These are phyloP conservation scores for Fusarium oxysporum DNA, from an alignment of 2,329 filamentous ascomycete species.

Conservation along the genomic window DNA sequence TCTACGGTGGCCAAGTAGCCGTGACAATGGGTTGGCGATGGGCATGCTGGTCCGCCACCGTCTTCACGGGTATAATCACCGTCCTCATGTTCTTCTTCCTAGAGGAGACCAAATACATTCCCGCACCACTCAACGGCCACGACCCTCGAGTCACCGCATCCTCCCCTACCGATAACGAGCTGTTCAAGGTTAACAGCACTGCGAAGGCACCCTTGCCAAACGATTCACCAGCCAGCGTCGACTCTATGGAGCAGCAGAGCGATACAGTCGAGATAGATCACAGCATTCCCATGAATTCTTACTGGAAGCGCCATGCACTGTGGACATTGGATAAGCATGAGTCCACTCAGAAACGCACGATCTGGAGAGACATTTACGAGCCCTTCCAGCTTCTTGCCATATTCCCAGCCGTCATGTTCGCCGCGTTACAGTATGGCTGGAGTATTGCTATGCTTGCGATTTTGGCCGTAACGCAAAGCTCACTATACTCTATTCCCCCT, in stretches of 20 bases:
- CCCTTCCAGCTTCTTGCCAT: slow-evolving; percentile 9
- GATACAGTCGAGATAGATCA: background rate
- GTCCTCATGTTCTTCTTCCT: slow-evolving; percentile 52
- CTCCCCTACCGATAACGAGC: background rate
- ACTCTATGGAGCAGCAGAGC: background rate
- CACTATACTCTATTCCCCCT: slow-evolving; percentile 6
- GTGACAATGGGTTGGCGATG: slow-evolving; percentile 45
- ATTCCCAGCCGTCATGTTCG: slow-evolving; percentile 17
- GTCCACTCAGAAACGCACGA: background rate
- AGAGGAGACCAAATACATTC: slow-evolving; percentile 29
- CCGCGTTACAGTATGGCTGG: slow-evolving; percentile 20
- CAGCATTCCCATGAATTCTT: slow-evolving; percentile 21
- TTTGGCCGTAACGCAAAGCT: slow-evolving; percentile 25
- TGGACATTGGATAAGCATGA: slow-evolving; percentile 15
- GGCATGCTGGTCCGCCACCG: slow-evolving; percentile 54
- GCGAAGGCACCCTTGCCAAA: background rate
- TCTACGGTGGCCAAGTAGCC: slow-evolving; percentile 22
- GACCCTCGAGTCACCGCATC: background rate
- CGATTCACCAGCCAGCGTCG: background rate
- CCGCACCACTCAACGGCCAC: background rate
- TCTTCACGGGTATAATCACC: slow-evolving; percentile 34
- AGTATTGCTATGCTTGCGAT: slow-evolving; percentile 35
- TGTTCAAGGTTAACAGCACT: background rate
- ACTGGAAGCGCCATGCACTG: slow-evolving; percentile 16
- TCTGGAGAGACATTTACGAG: slow-evolving; percentile 21